Conservation (phyloP, 768 basidiomycete species). For the Mycena alexandri region DNA sequence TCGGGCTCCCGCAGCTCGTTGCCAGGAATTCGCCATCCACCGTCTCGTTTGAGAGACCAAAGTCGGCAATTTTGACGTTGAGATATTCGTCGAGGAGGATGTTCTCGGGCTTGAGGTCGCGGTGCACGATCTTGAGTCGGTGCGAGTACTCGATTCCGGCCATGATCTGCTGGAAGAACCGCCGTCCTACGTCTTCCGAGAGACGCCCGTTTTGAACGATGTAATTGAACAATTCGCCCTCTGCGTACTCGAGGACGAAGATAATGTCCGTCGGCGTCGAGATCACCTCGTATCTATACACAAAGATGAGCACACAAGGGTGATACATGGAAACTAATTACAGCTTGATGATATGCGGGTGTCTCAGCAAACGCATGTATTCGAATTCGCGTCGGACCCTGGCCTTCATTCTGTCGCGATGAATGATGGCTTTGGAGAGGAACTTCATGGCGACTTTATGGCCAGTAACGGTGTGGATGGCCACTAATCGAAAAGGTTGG, state of each 20-base stretch:
- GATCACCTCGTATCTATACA: conserved; percentile 83
- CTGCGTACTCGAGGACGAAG: conserved; percentile 97
- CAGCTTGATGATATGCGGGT: conserved; percentile 99
- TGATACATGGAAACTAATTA: conserved; percentile 52
- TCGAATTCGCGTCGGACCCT: conserved; percentile 96
- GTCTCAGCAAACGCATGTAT: conserved; percentile 93
- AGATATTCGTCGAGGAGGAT: conserved; percentile 86
- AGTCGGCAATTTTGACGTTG: conserved; percentile 99
- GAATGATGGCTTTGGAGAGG: conserved; percentile 94
- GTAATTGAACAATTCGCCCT: conserved; percentile 98
- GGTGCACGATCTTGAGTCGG: conserved; percentile 95
- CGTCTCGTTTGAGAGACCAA: conserved; percentile 96
- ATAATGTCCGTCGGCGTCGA: conserved; percentile 96
- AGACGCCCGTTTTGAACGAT: conserved; percentile 95
- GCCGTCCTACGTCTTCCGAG: conserved; percentile 86
- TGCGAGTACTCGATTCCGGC: conserved; percentile 98
- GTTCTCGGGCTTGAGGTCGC: conserved; percentile 98
- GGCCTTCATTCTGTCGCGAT: conserved; percentile 90
- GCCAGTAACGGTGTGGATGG: conserved; percentile 92
- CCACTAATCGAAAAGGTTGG: conserved; percentile 69
- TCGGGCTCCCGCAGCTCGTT: conserved; percentile 97
- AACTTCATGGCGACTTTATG: conserved; percentile 98
- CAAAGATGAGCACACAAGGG: conserved; percentile 28
- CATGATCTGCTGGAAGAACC: conserved; percentile 99
- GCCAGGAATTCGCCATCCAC: conserved; percentile 96